Evolutionary conservation across 352 stramenopile species (phyloP).

Genomic region (Globisporangium emineosum): DNA sequence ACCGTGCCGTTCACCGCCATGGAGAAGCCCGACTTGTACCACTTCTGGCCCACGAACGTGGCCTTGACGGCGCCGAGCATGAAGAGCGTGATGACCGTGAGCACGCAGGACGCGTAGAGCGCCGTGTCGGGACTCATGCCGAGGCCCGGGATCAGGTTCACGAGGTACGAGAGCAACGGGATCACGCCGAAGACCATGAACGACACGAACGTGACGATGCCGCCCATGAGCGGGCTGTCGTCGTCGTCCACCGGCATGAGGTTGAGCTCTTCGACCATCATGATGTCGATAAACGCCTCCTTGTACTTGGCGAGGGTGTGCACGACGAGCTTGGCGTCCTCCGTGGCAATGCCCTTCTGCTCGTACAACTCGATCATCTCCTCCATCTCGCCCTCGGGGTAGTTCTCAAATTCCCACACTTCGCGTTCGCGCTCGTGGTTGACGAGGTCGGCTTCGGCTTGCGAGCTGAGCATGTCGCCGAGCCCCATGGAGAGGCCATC

Average conservation of each 20-base stretch:
- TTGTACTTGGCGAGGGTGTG: conserved; percentile 96
- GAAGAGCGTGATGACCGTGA: conserved; percentile 94
- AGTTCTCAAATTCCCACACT: conserved; percentile 95
- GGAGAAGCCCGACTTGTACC: conserved; percentile 56
- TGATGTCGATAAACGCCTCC: conserved; percentile 96
- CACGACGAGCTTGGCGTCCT: conserved; percentile 91
- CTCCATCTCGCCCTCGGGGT: conserved; percentile 93
- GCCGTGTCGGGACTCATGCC: conserved; percentile 53
- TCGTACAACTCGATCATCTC: conserved; percentile 98
- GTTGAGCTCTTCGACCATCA: conserved; percentile 96
- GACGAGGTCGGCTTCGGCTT: conserved; percentile 92
- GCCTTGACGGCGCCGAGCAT: conserved; percentile 92
- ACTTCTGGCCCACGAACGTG: conserved; percentile 77
- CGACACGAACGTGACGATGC: conserved; percentile 87
- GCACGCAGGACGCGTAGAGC: conserved; percentile 91
- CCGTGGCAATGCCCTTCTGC: conserved; percentile 84
- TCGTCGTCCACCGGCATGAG: conserved; percentile 93
- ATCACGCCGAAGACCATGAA: conserved; percentile 92
- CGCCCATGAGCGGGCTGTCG: conserved; percentile 81
- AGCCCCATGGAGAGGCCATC: conserved; percentile 95
- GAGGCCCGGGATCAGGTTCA: conserved; percentile 77
- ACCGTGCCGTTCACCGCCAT: conserved; percentile 81
- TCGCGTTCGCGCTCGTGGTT: conserved; percentile 91
- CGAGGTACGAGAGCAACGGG: conserved; percentile 92
- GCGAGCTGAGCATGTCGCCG: conserved; percentile 92